Conservation (phyloP, 148 eudicot genomes). For the Camellia japonica region DNA sequence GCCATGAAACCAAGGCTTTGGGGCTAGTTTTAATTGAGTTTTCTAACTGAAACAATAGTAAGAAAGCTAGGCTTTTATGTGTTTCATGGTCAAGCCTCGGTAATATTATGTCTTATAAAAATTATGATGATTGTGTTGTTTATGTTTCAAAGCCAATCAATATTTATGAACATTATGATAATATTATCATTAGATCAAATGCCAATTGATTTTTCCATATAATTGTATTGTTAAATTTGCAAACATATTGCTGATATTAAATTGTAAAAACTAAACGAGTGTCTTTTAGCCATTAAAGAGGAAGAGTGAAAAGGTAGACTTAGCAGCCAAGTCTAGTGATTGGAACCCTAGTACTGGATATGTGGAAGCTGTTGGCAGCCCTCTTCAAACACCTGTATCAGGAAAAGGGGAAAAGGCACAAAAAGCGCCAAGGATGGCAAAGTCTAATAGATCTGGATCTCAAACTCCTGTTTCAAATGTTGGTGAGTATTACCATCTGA, state of each 20-base stretch:
- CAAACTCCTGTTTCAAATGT: conserved; percentile 58
- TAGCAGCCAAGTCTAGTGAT: conserved; percentile 47
- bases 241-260: conserved; percentile 18
- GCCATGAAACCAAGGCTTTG: too few species aligned
- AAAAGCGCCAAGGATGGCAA: conserved; percentile 53
- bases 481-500: conserved; percentile 42
- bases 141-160: background rate
- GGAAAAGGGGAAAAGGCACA: conserved; percentile 64
- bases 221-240: background rate
- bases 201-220: background rate
- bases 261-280: conserved; percentile 7
- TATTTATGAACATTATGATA: background rate
- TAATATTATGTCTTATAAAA: background rate
- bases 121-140: background rate
- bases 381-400: conserved; percentile 69
- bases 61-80: too few species aligned
- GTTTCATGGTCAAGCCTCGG: background rate
- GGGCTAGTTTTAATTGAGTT: too few species aligned
- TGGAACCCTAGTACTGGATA: conserved; percentile 43
- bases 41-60: too few species aligned
- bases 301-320: conserved; percentile 50
- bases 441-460: conserved; percentile 47
- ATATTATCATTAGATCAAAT: background rate
- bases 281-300: conserved; percentile 62
- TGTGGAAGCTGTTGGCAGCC: conserved; percentile 47